Base-by-base conservation (phyloP, 306 rosid genomes). In the Acacia confusa region DNA sequence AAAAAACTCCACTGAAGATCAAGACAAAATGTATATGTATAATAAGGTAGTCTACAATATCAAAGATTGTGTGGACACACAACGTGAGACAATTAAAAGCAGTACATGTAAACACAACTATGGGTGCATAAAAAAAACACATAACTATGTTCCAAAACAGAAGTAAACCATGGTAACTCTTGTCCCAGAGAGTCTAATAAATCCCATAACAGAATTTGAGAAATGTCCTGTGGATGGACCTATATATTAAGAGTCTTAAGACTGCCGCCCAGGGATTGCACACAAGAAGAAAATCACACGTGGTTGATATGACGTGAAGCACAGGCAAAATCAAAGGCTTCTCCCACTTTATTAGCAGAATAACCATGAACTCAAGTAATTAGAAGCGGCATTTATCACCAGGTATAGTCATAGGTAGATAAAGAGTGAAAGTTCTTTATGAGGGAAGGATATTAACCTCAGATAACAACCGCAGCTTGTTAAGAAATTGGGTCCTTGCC, bases 401-500 rank as follows among this genome's bases (percentile, higher is more conserved):
- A 70, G 32, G 68, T 19, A 45, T 13, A 52, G 24, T 17, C 20
- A 50, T 9, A 55, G 12, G 27, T n/a, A 55, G 38, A 58, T 34
- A 36, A 61, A 52, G 25, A 84, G 63, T 75, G 66, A 32, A 61
- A 27, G 34, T 24, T 64, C 28, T 41, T 20, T 43, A 25, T 43
- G 43, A 9, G 88, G 3, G n/a, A 44, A 69, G 27, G 55, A 68
- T 38, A 72, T 74, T 71, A 78, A 93, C 97, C 94, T 85, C 90
- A 2, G 96, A 87, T 24, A 89, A 82, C 92, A 89, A 78, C 82
- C 97, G 89, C 84, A 88, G 94, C 87, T 88, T 91, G 81, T 93
- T 93, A 65, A 91, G 91, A 6, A 71, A 86, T 78, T 88, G 97
- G 72, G 97, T 92, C 90, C 97, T 91, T 38, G 95, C 94, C 85